Evolutionary conservation across 176 grass and related monocot species (phyloP).

Genomic region (Ensete glaucum): DNA sequence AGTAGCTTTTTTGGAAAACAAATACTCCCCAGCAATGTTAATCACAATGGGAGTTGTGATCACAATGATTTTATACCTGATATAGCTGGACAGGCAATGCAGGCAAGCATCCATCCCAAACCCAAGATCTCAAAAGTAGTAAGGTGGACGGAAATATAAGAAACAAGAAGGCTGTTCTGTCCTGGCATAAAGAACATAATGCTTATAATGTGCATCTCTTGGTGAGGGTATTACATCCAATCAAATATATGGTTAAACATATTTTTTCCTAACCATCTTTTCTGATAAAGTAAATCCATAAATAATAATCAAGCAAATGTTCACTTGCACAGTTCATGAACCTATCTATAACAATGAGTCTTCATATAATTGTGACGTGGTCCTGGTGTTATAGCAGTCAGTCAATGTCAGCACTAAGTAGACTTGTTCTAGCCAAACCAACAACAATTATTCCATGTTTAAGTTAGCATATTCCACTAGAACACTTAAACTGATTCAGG

Average conservation of each 20-base stretch:
- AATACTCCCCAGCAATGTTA: too few relatives aligned
- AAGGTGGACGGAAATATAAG: constrained; percentile 73
- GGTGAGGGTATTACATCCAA: not conserved
- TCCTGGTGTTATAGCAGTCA: too few relatives aligned
- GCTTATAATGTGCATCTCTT: not conserved
- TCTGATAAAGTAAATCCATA: constrained; percentile 20
- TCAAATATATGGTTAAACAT: not conserved
- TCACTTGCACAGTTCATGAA: too few relatives aligned
- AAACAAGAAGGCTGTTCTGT: constrained; percentile 91
- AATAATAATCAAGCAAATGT: too few relatives aligned
- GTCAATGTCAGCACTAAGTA: too few relatives aligned
- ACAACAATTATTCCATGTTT: too few relatives aligned
- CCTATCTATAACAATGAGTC: too few relatives aligned
- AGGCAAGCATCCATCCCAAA: constrained; percentile 90
- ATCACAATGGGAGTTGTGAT: not conserved
- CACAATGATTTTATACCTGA: constrained; percentile 36
- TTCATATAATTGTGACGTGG: too few relatives aligned
- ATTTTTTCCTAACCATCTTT: constrained; percentile 40
- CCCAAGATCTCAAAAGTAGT: constrained; percentile 56
- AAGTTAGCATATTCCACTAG: too few relatives aligned
- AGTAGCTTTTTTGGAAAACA: not conserved
- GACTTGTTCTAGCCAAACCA: too few relatives aligned
- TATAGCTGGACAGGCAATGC: constrained; percentile 87
- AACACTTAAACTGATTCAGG: too few relatives aligned
- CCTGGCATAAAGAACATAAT: constrained; percentile 40